Evolutionary conservation across 805 yeast genomes (phyloP).

Genomic region (Metschnikowia hibisci): DNA sequence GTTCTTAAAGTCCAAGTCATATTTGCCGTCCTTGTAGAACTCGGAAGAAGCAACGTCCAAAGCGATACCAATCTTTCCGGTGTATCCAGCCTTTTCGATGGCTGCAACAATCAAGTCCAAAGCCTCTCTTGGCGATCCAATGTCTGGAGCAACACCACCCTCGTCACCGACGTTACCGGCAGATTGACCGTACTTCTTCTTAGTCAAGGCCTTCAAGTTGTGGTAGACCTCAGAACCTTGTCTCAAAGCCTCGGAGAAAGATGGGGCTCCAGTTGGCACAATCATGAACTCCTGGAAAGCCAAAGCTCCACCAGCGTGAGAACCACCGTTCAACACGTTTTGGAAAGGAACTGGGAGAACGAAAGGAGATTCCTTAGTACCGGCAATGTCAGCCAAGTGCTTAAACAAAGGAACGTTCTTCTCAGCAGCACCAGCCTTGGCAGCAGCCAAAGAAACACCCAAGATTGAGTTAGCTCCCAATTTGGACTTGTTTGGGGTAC

Average conservation of each 20-base stretch:
- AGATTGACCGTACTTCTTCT: slow-evolving; percentile 93
- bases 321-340: slow-evolving; percentile 98
- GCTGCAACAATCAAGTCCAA: slow-evolving; percentile 88
- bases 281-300: slow-evolving; percentile 99
- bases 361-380: slow-evolving; percentile 69
- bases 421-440: slow-evolving; percentile 98
- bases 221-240: slow-evolving; percentile 98
- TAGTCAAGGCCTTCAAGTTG: slow-evolving; percentile 86
- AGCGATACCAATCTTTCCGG: slow-evolving; percentile 87
- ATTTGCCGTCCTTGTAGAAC: slow-evolving; percentile 94
- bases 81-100: slow-evolving; percentile 92
- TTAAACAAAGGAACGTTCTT: slow-evolving; percentile 89
- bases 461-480: slow-evolving; percentile 98
- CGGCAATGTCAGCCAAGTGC: slow-evolving; percentile 81
- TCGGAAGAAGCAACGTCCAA: slow-evolving; percentile 97
- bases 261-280: slow-evolving; percentile 87
- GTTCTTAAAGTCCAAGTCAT: slow-evolving; percentile 98
- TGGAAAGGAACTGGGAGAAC: slow-evolving; percentile 99
- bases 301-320: slow-evolving; percentile 99
- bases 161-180: slow-evolving; percentile 99
- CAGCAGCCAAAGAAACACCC: slow-evolving; percentile 96
- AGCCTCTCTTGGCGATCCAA: slow-evolving; percentile 94
- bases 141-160: slow-evolving; percentile 99
- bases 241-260: slow-evolving; percentile 94
- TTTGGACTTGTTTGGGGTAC: slow-evolving; percentile 96